Evolutionary conservation across 2,329 filamentous ascomycete genomes (phyloP).

Genomic region (Leptographium flavum): DNA sequence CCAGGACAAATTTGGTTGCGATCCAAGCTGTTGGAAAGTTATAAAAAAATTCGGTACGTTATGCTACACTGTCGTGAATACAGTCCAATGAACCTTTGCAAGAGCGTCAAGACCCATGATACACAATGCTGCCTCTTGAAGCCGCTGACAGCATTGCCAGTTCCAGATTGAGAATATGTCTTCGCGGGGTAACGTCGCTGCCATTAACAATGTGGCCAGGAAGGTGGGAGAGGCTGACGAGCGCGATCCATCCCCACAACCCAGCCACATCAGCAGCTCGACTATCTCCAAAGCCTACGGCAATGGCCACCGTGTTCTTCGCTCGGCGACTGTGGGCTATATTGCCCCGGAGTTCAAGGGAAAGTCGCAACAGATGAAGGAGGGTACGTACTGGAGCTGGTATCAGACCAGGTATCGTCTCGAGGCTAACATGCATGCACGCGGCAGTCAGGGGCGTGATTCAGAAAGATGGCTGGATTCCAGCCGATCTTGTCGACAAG

Average conservation of each 20-base stretch:
- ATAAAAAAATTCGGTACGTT: no score
- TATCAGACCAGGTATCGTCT: not conserved
- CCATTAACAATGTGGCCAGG: conserved; percentile 16
- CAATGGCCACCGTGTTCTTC: conserved; percentile 59
- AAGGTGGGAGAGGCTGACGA: conserved; percentile 21
- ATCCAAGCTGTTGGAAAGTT: no score
- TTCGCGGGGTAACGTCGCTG: conserved; percentile 10
- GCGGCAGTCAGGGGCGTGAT: conserved; percentile 66
- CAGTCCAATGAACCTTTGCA: no score
- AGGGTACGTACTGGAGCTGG: conserved; percentile 34
- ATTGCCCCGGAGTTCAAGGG: conserved; percentile 88
- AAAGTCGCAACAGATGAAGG: conserved; percentile 80
- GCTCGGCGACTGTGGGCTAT: conserved; percentile 86
- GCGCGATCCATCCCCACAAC: conserved; percentile 72
- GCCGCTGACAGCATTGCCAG: conserved; percentile 19
- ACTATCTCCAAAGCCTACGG: conserved; percentile 34
- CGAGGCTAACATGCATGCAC: not conserved
- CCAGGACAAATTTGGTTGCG: no score
- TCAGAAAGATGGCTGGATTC: conserved; percentile 71
- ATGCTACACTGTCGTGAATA: no score
- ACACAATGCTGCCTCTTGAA: conserved; percentile 16
- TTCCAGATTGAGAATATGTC: conserved; percentile 21
- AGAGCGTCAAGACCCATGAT: no score
- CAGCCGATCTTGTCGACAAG: conserved; percentile 63
- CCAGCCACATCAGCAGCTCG: conserved; percentile 70